A percentile compares a stretch with the other conserved stretches of the same genome.
Conservation (phyloP, 1,284 basidiomycete genomes). For the Leccinum cinnamomeum region DNA sequence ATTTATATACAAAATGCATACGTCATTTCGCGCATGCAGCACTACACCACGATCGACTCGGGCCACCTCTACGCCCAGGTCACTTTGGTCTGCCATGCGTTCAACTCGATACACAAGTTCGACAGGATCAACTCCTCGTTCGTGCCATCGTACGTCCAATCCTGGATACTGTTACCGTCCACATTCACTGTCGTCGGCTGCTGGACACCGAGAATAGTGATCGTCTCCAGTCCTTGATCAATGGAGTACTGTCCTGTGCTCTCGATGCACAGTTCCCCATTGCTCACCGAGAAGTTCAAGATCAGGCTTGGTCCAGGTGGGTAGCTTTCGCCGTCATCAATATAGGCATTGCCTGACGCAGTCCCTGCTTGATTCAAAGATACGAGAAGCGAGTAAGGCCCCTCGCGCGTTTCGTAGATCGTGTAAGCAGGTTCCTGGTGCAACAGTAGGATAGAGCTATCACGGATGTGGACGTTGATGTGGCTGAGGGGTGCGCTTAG, state of each 20-base stretch:
- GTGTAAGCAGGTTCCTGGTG: constrained; percentile 51
- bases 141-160: constrained; percentile 37
- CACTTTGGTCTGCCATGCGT: constrained; percentile 23
- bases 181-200: constrained; percentile 38
- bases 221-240: constrained; percentile 41
- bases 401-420: constrained; percentile 46
- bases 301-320: constrained; percentile 51
- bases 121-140: constrained; percentile 37
- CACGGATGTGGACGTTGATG: constrained; percentile 66
- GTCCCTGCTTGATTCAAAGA: constrained; percentile 41
- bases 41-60: constrained; percentile 6
- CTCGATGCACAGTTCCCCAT: constrained; percentile 38
- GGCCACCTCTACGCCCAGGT: constrained; percentile 30
- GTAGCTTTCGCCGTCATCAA: constrained; percentile 57
- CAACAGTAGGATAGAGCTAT: constrained; percentile 47
- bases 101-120: constrained; percentile 37
- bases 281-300: constrained; percentile 41
- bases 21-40: constrained; percentile 39
- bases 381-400: constrained; percentile 48
- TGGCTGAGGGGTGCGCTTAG: constrained; percentile 57
- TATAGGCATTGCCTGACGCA: constrained; percentile 49
- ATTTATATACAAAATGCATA: constrained; percentile 1
- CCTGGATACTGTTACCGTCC: constrained; percentile 28
- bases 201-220: constrained; percentile 51
- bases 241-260: constrained; percentile 45